These are phyloP conservation scores for Chaetomiaceae sp. DNA, from an alignment of 2,329 filamentous ascomycete genomes.

Conservation along the genomic window DNA sequence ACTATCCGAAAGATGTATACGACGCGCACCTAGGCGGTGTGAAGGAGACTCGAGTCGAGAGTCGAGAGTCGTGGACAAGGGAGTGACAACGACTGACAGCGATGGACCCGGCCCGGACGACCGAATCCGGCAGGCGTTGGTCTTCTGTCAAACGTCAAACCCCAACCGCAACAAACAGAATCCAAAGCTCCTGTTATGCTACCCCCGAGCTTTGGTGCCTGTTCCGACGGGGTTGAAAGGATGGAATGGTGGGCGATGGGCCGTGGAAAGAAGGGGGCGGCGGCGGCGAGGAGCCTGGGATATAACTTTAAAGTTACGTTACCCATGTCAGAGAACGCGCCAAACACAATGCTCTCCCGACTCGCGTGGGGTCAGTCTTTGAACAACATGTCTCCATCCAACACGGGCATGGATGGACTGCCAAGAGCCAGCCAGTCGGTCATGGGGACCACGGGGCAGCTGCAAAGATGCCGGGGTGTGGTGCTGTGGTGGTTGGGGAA, in stretches of 20 bases:
- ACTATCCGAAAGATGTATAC: too few species aligned
- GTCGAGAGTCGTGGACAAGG: too few species aligned
- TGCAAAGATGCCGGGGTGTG: not conserved
- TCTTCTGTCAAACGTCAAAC: not conserved
- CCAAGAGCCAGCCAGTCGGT: conserved; percentile 10
- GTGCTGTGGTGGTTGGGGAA: not conserved
- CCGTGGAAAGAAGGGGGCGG: not conserved
- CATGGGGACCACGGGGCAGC: conserved; percentile 8
- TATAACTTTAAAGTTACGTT: too few species aligned
- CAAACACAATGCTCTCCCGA: not conserved
- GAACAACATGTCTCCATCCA: not conserved
- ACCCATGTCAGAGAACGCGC: too few species aligned
- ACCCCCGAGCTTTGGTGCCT: conserved; percentile 1
- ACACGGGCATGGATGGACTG: conserved; percentile 3
- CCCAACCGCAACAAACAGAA: not conserved
- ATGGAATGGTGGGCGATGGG: not conserved
- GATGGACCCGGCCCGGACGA: not conserved
- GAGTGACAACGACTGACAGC: not conserved
- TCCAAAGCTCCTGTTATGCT: conserved; percentile 1
- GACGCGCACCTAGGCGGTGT: not conserved
- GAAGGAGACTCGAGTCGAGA: not conserved
- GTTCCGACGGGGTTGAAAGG: not conserved
- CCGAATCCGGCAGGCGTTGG: not conserved
- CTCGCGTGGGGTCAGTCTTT: not conserved
- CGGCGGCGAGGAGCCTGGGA: not conserved